Evolutionary conservation across 2,329 filamentous ascomycete species (phyloP), one percentile per base, ranked within the genome.

Genomic region (Ophiostoma ulmi): DNA sequence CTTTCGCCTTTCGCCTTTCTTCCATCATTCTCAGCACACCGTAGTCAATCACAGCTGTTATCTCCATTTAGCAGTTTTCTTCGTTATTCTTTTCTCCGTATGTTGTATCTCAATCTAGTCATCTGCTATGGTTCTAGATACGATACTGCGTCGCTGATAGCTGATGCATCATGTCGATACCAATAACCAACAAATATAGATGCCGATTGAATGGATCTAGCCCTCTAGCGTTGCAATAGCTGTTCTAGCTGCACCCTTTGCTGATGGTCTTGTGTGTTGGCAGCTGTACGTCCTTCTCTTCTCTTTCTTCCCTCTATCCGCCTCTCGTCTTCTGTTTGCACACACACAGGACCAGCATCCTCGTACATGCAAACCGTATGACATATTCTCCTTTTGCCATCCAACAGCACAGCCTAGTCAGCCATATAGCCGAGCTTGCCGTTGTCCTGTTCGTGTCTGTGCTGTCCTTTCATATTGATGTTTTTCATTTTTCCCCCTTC

Each of bases 351-450:
- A 58, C 26, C 52, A 55, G 48, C 48, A 22, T 22, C 20, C n/a
- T 11, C 48, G 52, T 14, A 55, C 52, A 58, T 14, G n/a, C 8
- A 58, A 58, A 26, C 52, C 22, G 52, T 58, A 26, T 17, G 52
- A 58, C 52, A 58, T 58, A 1, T 58, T 20, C 52, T 58, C 22
- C 52, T 26, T 17, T 58, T 22, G n/a, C 22, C 52, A 22, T 58
- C 52, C 52, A 58, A 58, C 22, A 26, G 52, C 11, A 58, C n/a
- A 10, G 5, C 7, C n/a, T 58, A 58, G 52, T 26, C 22, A 58
- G 52, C 52, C 52, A 26, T 26, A 22, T 58, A 58, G 8, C 52
- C 52, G 52, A 58, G 52, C 52, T 58, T 58, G n/a, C 52, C 52
- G 52, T 22, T 26, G 22, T 22, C 22, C 8, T 39, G 38, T 39